These are phyloP conservation scores for Kwoniella sp. DNA, from an alignment of 768 basidiomycete genomes.

Conservation along the genomic window DNA sequence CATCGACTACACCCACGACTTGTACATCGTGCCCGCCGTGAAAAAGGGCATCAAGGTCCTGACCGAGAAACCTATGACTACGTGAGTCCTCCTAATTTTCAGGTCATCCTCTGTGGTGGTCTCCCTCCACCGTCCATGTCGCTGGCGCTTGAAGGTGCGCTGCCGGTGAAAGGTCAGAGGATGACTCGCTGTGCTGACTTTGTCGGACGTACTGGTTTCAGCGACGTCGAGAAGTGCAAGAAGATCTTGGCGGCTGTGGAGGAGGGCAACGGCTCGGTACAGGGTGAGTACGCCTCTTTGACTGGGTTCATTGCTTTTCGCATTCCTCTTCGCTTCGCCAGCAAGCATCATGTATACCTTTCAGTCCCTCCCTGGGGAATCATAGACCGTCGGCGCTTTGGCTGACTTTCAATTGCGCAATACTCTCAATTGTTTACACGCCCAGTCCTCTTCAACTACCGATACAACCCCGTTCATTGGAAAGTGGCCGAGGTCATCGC, in stretches of 20 bases:
- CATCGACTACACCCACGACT: slow-evolving; percentile 61
- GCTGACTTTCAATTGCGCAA: too few species aligned
- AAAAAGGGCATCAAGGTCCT: slow-evolving; percentile 57
- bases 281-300: slow-evolving; percentile 30
- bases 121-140: too few species aligned
- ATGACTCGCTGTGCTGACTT: neutral
- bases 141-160: too few species aligned
- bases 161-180: too few species aligned
- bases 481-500: slow-evolving; percentile 61
- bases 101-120: too few species aligned
- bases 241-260: slow-evolving; percentile 60
- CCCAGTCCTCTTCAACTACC: slow-evolving; percentile 43
- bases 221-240: slow-evolving; percentile 60
- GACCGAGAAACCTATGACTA: slow-evolving; percentile 66
- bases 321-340: too few species aligned
- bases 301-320: slow-evolving; percentile 31
- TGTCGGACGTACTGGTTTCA: slow-evolving; percentile 7
- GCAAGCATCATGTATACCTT: neutral
- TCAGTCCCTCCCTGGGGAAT: too few species aligned
- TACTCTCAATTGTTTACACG: too few species aligned
- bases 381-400: neutral
- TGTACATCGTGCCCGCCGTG: slow-evolving; percentile 60
- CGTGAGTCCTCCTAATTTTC: too few species aligned
- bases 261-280: slow-evolving; percentile 56
- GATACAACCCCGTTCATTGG: slow-evolving; percentile 62